These are phyloP conservation scores for Phycomyces blakesleeanus DNA, from an alignment of 192 early-diverging fungal species.

Conservation along the genomic window DNA sequence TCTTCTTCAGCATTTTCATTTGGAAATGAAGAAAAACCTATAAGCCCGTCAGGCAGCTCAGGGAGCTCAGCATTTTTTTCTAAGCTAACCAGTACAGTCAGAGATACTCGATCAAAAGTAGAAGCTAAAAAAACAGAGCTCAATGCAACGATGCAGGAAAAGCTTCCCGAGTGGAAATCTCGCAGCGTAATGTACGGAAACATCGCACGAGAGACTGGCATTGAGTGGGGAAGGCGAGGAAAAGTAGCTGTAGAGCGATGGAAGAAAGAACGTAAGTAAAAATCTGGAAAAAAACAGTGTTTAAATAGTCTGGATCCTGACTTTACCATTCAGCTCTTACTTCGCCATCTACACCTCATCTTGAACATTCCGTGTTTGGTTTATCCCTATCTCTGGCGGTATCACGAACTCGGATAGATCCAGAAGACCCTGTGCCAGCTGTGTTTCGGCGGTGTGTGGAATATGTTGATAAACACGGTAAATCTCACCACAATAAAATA, in stretches of 20 bases:
- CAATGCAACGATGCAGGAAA: conserved; percentile 32
- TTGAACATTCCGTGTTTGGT: conserved; percentile 30
- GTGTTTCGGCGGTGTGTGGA: conserved; percentile 33
- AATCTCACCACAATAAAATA: too few species aligned
- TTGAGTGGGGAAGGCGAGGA: conserved; percentile 37
- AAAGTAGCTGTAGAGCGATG: conserved; percentile 34
- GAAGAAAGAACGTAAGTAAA: conserved; percentile 19
- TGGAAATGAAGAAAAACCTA: too few species aligned
- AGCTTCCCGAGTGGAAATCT: conserved; percentile 34
- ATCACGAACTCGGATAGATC: conserved; percentile 18
- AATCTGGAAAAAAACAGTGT: neutral
- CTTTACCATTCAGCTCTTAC: neutral
- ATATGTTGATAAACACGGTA: conserved; percentile 34
- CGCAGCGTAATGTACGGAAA: conserved; percentile 28
- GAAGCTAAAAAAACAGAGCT: conserved; percentile 28
- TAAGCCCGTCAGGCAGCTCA: too few species aligned
- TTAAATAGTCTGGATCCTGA: neutral
- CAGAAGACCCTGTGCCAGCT: conserved; percentile 26
- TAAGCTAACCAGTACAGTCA: neutral
- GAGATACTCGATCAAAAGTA: conserved; percentile 27
- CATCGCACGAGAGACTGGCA: conserved; percentile 31
- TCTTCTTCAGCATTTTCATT: too few species aligned
- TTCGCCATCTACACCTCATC: neutral
- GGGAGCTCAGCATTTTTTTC: too few species aligned
- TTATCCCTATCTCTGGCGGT: conserved; percentile 28